Evolutionary conservation across 352 stramenopile genomes (phyloP), one percentile per base, ranked within the genome.

Genomic region (Phytopythium helicoides): DNA sequence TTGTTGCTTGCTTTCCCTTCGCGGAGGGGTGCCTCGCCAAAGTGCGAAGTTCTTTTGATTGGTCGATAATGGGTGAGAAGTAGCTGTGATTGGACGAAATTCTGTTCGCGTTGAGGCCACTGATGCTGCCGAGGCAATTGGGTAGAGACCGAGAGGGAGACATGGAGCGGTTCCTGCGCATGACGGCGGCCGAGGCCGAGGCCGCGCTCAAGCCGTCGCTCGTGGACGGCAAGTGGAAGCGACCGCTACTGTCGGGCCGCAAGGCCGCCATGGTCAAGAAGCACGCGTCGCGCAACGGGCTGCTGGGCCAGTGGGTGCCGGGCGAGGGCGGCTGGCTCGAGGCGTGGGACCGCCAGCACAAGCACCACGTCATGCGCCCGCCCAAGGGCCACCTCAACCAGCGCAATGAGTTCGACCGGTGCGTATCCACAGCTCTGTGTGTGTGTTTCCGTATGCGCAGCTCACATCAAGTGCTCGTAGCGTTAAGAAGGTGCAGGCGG

Each of bases 191-290:
- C 41, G 81, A 92, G 66, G 84, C 81, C 52, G 76, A 86, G 54
- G 78, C 77, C 40, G 84, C 84, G 36, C 85, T 94, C 70, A 89
- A 89, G 65, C 84, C 84, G 31, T 63, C 69, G 58, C 54, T 94
- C 22, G 73, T 92, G 52, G 76, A 89, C 23, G 84, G 81, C 52
- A 92, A 92, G 66, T 94, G 84, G 84, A 87, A 89, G 65, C 81
- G 92, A 53, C 81, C 84, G 47, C 52, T 87, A 55, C 72, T 94
- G 36, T 89, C 84, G 14, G 67, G 78, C n/a, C 84, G 84, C 36
- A 90, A 91, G 67, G 63, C 87, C 37, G 84, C 82, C 23, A 74
- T 89, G 54, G 70, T 92, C 22, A 94, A 94, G 78, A 94, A 94
- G 65, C 60, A 89, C 54, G 84, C 84, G 11, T 37, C 62, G 52